Evolutionary conservation across 1,139 yeast genomes (phyloP).

Genomic region (Pichia sp.): DNA sequence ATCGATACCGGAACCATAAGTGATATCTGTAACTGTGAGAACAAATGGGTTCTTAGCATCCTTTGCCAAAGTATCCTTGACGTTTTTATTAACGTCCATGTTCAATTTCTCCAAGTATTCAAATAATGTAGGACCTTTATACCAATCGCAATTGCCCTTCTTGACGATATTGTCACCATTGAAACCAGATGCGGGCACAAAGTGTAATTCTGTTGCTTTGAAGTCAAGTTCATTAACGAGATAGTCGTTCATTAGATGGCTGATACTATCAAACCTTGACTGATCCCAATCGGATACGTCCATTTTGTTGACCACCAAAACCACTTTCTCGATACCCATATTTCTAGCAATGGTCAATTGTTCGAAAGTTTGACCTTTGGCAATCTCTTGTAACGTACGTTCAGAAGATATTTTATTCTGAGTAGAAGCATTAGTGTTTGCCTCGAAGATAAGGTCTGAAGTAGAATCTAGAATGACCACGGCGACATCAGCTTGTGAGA

Average conservation of each 20-base stretch:
- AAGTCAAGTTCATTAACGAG: slow-evolving; percentile 43
- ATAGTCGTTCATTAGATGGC: slow-evolving; percentile 48
- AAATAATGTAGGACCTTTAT: slow-evolving; percentile 49
- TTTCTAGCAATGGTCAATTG: slow-evolving; percentile 80
- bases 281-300: slow-evolving; percentile 49
- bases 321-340: slow-evolving; percentile 67
- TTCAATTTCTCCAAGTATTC: slow-evolving; percentile 40
- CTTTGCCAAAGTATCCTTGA: slow-evolving; percentile 3
- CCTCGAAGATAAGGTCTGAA: slow-evolving; percentile 69
- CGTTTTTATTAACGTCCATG: slow-evolving; percentile 1
- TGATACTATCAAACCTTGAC: slow-evolving; percentile 55
- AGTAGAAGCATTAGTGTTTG: neutral
- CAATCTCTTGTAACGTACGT: slow-evolving; percentile 4
- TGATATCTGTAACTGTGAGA: slow-evolving; percentile 44
- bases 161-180: slow-evolving; percentile 74
- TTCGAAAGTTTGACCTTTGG: slow-evolving; percentile 90
- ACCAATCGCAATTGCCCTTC: slow-evolving; percentile 30
- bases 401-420: neutral
- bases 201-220: slow-evolving; percentile 40
- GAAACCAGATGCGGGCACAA: slow-evolving; percentile 83
- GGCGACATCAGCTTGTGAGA: slow-evolving; percentile 79
- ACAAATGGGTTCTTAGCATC: slow-evolving; percentile 31
- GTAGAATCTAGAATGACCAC: slow-evolving; percentile 74
- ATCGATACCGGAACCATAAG: slow-evolving; percentile 21
- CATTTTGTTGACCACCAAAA: slow-evolving; percentile 84